phyloP scores from a whole-genome alignment of 495 filamentous ascomycete species.

The Aspergillus sparsus region DNA sequence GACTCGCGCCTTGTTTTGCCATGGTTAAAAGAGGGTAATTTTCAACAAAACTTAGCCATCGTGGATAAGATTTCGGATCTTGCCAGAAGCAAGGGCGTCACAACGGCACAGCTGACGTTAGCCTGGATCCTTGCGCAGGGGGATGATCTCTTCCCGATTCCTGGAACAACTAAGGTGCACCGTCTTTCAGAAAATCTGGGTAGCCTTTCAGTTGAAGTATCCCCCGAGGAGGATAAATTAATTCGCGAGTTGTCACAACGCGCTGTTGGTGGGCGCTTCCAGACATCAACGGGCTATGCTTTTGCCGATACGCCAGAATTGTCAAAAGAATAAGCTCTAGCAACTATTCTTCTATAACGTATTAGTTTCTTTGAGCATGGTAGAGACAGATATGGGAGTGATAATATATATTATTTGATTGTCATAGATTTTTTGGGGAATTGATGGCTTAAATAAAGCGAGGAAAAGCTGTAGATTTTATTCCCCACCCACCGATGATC shows the following conservation, averaged over 20 bases:
- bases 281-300: slow-evolving; percentile 24
- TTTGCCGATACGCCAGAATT: slow-evolving; percentile 30
- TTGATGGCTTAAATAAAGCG: no score
- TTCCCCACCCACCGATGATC: no score
- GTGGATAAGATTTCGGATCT: slow-evolving; percentile 44
- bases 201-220: slow-evolving; percentile 6
- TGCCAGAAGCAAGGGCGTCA: slow-evolving; percentile 50
- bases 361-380: no score
- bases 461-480: no score
- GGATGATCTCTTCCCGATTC: slow-evolving; percentile 61
- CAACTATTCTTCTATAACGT: no score
- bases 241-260: slow-evolving; percentile 18
- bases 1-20: slow-evolving; percentile 45
- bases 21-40: slow-evolving; percentile 53
- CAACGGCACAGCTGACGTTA: slow-evolving; percentile 51
- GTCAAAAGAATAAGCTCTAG: slow-evolving; percentile 9
- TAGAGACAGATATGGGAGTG: no score
- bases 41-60: slow-evolving; percentile 51
- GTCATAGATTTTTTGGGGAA: no score
- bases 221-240: slow-evolving; percentile 20
- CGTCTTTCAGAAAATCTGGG: slow-evolving; percentile 59
- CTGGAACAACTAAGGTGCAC: slow-evolving; percentile 57
- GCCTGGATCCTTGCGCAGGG: slow-evolving; percentile 64
- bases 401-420: no score
- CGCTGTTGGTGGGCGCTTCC: slow-evolving; percentile 24